Conservation (phyloP, 306 rosid genomes). For the Dryas octopetala region DNA sequence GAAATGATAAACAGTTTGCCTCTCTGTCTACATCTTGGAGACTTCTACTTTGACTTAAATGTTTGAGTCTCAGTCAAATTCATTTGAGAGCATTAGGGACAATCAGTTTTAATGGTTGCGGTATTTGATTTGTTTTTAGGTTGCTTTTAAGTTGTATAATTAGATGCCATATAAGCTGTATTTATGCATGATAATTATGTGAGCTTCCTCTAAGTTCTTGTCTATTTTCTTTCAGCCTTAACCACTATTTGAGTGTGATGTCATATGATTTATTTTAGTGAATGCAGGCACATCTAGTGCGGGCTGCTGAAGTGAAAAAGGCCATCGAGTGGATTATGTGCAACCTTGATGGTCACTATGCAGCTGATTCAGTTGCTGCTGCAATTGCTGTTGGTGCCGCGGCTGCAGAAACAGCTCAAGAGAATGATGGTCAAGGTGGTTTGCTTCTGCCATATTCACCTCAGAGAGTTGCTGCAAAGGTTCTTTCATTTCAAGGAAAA, state of each 20-base stretch:
- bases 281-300: constrained; percentile 99
- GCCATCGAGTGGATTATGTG: constrained; percentile 95
- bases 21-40: neutral
- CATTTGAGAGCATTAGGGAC: neutral
- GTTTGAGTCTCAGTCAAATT: neutral
- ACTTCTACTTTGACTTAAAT: neutral
- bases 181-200: constrained; percentile 5
- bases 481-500: constrained; percentile 62
- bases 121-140: neutral
- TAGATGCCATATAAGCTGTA: constrained; percentile 1
- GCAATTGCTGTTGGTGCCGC: constrained; percentile 89
- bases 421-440: constrained; percentile 48
- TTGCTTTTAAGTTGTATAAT: neutral
- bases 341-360: constrained; percentile 92
- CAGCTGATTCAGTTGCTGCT: constrained; percentile 90
- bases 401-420: constrained; percentile 69
- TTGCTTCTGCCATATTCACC: constrained; percentile 46
- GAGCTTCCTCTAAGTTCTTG: constrained; percentile 6
- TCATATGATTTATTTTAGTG: constrained; percentile 89
- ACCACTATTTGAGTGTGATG: constrained; percentile 53
- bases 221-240: constrained; percentile 11
- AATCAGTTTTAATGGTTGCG: neutral
- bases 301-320: constrained; percentile 94
- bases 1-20: neutral
- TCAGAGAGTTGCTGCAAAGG: constrained; percentile 51